Evolutionary conservation across 2,329 filamentous ascomycete species (phyloP), one percentile per base, ranked within the genome.

Genomic region (Neoarthrinium moseri): DNA sequence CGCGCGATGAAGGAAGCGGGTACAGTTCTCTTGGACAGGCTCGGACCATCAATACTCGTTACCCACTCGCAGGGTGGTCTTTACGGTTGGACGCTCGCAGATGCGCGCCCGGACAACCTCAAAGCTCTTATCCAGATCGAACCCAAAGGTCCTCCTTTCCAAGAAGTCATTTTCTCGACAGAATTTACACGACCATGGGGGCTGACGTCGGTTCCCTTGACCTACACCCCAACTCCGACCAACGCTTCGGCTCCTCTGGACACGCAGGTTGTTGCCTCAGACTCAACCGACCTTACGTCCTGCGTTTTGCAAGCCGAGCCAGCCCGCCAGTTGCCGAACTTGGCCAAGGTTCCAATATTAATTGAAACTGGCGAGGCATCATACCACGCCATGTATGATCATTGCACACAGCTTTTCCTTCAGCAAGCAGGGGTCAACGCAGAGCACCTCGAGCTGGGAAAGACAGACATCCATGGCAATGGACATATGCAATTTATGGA

Each of bases 191-290:
- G 58, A 21, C 45, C 50, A 5, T 65, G 55, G 43, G 63, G 62
- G 2, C 47, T 66, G 15, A 62, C 63, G 6, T 51, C 58, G 15
- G 51, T 59, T 23, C 57, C 59, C 2, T 32, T 65, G 11, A 55
- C 51, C 10, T 65, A 58, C 48, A 51, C 49, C 20, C 62, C 62
- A 3, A 41, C 55, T 11, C 45, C 57, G 18, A 22, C 22, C 4
- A 26, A 55, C 34, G 41, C 50, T 2, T 12, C 21, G 5, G 52
- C 52, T 23, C 44, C 54, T 18, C 48, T 55, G 22, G 53, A 44
- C 5, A 41, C 27, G 7, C 10, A 37, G 21, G 20, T 39, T 10
- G 42, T 52, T 7, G 21, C 32, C 12, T 15, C 32, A 10, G 20
- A 29, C 6, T 37, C 41, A 5, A 12, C 17, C 18, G 41, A 41